These are phyloP conservation scores for Aspergillus sp. DNA, from an alignment of 2,329 filamentous ascomycete species.

Conservation along the genomic window DNA sequence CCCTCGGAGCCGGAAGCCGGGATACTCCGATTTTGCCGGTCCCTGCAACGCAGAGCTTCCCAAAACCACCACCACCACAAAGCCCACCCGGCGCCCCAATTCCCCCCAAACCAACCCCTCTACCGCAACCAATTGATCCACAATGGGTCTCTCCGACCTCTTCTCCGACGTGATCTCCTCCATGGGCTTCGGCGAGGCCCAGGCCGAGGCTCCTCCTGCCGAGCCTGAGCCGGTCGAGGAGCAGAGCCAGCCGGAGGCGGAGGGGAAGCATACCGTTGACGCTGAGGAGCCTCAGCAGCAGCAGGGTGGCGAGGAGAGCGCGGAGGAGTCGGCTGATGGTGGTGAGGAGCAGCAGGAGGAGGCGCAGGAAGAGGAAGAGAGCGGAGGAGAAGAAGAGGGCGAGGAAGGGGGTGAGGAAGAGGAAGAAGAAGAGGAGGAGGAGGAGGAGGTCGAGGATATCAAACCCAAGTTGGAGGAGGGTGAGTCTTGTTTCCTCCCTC, in stretches of 20 bases:
- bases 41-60: constrained; percentile 22
- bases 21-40: constrained; percentile 34
- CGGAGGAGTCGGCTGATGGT: not conserved
- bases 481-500: too few relatives aligned
- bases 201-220: not conserved
- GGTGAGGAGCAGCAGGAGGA: not conserved
- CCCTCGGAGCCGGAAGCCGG: constrained; percentile 31
- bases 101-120: constrained; percentile 13
- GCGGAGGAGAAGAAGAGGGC: not conserved
- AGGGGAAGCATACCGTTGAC: not conserved
- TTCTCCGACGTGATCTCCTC: constrained; percentile 56
- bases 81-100: constrained; percentile 21
- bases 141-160: constrained; percentile 57
- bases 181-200: constrained; percentile 41
- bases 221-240: not conserved
- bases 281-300: not conserved
- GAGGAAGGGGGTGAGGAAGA: not conserved
- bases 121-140: constrained; percentile 28
- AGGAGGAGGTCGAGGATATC: not conserved
- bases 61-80: constrained; percentile 28
- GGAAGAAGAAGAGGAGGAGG: not conserved
- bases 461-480: not conserved
- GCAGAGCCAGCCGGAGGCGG: not conserved
- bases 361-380: not conserved
- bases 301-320: not conserved